These are phyloP conservation scores for Euphorbia lathyris DNA, from an alignment of 345 rosid genomes.

Conservation along the genomic window DNA sequence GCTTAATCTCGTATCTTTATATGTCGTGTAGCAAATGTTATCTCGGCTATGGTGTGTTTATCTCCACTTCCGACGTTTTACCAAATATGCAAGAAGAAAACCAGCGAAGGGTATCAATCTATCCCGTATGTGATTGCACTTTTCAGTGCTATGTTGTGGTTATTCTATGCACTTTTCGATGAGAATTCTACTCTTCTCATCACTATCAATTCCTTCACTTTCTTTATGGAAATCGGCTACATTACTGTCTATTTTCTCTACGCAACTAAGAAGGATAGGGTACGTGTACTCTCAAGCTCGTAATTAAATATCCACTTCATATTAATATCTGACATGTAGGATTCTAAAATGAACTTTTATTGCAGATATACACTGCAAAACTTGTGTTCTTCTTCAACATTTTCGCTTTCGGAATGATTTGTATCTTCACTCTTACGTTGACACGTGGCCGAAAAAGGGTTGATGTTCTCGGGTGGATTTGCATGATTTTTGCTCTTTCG, in stretches of 20 bases:
- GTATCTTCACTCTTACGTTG: constrained; percentile 39
- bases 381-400: constrained; percentile 46
- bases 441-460: constrained; percentile 40
- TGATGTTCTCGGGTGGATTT: constrained; percentile 64
- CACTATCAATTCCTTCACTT: constrained; percentile 29
- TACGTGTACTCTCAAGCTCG: not conserved
- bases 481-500: constrained; percentile 62
- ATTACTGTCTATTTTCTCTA: constrained; percentile 19
- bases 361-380: constrained; percentile 54
- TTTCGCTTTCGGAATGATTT: constrained; percentile 56
- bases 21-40: constrained; percentile 18
- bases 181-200: constrained; percentile 22
- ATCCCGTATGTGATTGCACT: constrained; percentile 32
- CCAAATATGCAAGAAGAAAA: constrained; percentile 31
- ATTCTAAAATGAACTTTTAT: not conserved
- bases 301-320: too few species aligned
- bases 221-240: constrained; percentile 25
- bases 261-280: constrained; percentile 24
- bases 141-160: constrained; percentile 35
- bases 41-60: constrained; percentile 29
- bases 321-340: too few species aligned
- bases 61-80: constrained; percentile 34
- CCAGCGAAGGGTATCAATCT: constrained; percentile 30
- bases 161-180: constrained; percentile 28
- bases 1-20: not conserved